Base-by-base conservation (phyloP, 495 filamentous ascomycete species). In the Penicillium antarcticum region DNA sequence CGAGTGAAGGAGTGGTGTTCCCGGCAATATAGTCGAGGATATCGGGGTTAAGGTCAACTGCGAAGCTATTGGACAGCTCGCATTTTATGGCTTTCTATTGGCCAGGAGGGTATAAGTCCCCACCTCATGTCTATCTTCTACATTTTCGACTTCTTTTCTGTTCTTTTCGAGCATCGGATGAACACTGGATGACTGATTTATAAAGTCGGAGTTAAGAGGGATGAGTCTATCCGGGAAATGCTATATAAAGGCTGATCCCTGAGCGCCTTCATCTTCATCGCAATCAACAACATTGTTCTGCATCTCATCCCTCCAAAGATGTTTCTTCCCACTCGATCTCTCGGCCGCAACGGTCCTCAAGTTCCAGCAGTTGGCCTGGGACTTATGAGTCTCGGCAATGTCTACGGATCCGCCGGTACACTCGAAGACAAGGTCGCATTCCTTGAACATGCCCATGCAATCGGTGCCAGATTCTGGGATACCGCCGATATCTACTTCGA, bases 381-480 rank as follows among this genome's bases (percentile, higher is more conserved):
- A 7, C 57, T 77, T 18, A 80, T 81, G 76, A 80, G 79, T 34
- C 55, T 82, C 38, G 69, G 74, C 13, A 67, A 65, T 35, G 48
- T 63, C 38, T 83, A 85, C 23, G 79, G 81, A 9, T 44, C 60
- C 4, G 57, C 68, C 2, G 65, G 57, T 42, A 50, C 61, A 5
- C 69, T 73, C 37, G 65, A 69, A n/a, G 67, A 70, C 6, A 62
- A 66, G 8, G 32, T 65, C 1, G 48, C 5, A 23, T 46, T 78
- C 1, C 65, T 79, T 1, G 76, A 79, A 16, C 64, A 66, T n/a
- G 76, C 76, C 0, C 62, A 77, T 49, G 76, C 81, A 45, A 63
- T 81, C 4, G 84, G 84, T 1, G 62, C 68, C 14, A 74, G 57
- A 0, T 79, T 79, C 53, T 87, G 84, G 84, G 84, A 87, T 55